These are phyloP conservation scores for Exobasidium cylindrosporum DNA, from an alignment of 1,284 basidiomycete genomes.

Conservation along the genomic window DNA sequence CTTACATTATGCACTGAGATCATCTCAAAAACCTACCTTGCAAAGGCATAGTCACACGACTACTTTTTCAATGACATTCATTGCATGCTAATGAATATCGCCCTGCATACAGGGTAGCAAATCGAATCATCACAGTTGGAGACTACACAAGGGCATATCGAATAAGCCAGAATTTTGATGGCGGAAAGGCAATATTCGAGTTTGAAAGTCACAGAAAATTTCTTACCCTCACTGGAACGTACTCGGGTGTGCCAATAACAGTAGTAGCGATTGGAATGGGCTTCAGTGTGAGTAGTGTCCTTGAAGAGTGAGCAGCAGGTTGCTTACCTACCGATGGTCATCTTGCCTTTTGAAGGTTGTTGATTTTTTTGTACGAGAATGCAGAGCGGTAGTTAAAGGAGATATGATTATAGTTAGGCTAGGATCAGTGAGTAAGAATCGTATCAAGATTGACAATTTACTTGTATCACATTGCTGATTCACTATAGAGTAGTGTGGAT, in stretches of 20 bases:
- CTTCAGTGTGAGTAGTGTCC: conserved; percentile 21
- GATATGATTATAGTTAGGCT: conserved; percentile 66
- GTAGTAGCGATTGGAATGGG: conserved; percentile 82
- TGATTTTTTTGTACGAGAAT: conserved; percentile 80
- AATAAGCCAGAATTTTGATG: conserved; percentile 66
- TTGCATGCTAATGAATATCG: neutral
- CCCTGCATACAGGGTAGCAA: conserved; percentile 64
- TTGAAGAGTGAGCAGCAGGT: neutral
- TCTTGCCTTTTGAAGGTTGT: conserved; percentile 61
- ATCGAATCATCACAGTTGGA: conserved; percentile 76
- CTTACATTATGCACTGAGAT: too few species aligned
- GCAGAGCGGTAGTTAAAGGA: conserved; percentile 70
- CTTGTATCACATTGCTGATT: conserved; percentile 60
- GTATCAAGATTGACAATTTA: neutral
- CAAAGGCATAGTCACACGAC: too few species aligned
- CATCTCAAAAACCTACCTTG: too few species aligned
- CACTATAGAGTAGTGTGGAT: conserved; percentile 63
- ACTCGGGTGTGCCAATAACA: conserved; percentile 67
- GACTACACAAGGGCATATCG: conserved; percentile 67
- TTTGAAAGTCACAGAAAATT: conserved; percentile 73
- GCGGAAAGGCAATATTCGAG: conserved; percentile 60
- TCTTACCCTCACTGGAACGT: conserved; percentile 74
- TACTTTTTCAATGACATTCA: neutral
- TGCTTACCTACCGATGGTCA: neutral
- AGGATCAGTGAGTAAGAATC: conserved; percentile 18